Evolutionary conservation across 2,329 filamentous ascomycete genomes (phyloP).

Genomic region (Diaporthe citri): DNA sequence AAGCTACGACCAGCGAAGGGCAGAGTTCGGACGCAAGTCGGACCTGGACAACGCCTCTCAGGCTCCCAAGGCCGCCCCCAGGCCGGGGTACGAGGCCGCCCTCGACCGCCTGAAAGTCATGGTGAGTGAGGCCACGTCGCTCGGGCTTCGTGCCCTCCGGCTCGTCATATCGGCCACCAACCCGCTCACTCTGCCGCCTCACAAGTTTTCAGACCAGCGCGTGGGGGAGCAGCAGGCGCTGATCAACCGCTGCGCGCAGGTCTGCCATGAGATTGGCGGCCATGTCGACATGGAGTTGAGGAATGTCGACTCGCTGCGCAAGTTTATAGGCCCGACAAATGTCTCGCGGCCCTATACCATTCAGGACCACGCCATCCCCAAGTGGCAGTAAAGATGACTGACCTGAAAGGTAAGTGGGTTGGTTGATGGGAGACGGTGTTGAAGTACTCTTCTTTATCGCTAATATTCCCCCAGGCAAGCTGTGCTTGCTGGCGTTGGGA

Average conservation of each 20-base stretch:
- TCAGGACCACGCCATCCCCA: not conserved
- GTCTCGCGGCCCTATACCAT: not conserved
- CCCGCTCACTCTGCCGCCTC: not conserved
- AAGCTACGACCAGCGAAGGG: not conserved
- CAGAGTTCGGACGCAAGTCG: not conserved
- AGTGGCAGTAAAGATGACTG: not conserved
- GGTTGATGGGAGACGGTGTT: not conserved
- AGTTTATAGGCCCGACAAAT: not conserved
- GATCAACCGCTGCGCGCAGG: not conserved
- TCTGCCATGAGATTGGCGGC: not conserved
- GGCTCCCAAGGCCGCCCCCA: not conserved
- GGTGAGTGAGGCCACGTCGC: not conserved
- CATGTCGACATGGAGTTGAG: not conserved
- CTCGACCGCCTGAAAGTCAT: not conserved
- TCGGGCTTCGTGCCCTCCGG: not conserved
- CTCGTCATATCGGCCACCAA: not conserved
- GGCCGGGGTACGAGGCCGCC: not conserved
- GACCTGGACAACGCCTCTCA: not conserved
- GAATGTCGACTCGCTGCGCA: not conserved
- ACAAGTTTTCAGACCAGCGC: not conserved
- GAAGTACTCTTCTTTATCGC: not conserved
- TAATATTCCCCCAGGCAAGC: not conserved
- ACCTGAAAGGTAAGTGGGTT: not conserved
- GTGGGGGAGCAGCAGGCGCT: not conserved
- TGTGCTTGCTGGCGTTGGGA: not conserved